Evolutionary conservation across 441 rosid species (phyloP).

Genomic region (Bocquillonia castaneifolia): DNA sequence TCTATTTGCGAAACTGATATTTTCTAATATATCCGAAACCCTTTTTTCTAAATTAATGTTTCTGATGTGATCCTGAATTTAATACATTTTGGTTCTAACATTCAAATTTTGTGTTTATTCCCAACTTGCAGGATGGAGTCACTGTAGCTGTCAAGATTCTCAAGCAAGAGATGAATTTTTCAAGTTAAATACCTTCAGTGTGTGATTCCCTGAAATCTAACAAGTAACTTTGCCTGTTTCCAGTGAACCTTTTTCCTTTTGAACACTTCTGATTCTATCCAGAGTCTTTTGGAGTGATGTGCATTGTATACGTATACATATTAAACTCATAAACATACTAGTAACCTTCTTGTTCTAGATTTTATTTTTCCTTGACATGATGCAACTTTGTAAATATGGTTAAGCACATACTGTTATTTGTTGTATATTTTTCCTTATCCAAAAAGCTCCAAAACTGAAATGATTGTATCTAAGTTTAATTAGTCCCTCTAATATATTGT

Average conservation of each 20-base stretch:
- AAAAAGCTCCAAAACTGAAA: too few species aligned
- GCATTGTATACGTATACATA: too few species aligned
- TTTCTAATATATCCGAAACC: not conserved
- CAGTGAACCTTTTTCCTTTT: not conserved
- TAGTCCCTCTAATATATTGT: too few species aligned
- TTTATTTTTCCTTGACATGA: too few species aligned
- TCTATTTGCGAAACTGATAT: not conserved
- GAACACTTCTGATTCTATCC: not conserved
- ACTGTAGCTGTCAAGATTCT: constrained; percentile 28
- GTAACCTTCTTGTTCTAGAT: too few species aligned
- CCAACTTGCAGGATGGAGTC: constrained; percentile 26
- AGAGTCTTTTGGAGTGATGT: not conserved
- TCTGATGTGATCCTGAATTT: not conserved
- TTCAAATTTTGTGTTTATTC: not conserved
- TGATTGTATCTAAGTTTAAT: too few species aligned
- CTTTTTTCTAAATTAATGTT: not conserved
- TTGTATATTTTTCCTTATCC: too few species aligned
- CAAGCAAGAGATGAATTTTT: constrained; percentile 22
- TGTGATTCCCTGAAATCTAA: not conserved
- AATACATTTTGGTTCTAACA: not conserved
- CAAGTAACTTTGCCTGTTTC: not conserved
- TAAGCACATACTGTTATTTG: too few species aligned
- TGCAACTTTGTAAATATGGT: too few species aligned
- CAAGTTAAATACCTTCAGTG: not conserved
- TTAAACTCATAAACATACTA: too few species aligned